A percentile compares a stretch with the other conserved stretches of the same genome.
These are phyloP conservation scores for Blastomyces emzantsi DNA, from an alignment of 2,329 filamentous ascomycete species.

Conservation along the genomic window DNA sequence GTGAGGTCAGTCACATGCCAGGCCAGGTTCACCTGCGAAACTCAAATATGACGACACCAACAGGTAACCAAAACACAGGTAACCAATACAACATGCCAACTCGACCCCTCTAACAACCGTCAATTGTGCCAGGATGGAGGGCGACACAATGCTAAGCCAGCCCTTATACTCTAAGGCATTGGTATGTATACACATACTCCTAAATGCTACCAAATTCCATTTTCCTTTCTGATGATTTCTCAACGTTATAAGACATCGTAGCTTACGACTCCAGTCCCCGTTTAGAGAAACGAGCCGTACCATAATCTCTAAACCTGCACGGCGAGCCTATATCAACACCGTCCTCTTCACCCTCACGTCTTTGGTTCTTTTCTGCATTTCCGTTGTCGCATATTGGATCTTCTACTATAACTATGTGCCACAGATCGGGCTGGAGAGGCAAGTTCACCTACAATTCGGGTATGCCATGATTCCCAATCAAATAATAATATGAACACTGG, in stretches of 20 bases:
- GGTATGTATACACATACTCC: constrained; percentile 3
- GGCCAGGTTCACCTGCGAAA: neutral
- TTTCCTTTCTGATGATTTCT: neutral
- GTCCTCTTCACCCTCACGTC: constrained; percentile 46
- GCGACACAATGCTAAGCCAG: constrained; percentile 6
- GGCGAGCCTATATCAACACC: constrained; percentile 55
- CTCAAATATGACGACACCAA: neutral
- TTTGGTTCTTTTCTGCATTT: constrained; percentile 48
- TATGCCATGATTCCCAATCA: constrained; percentile 26
- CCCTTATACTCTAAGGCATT: constrained; percentile 10
- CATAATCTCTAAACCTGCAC: constrained; percentile 52
- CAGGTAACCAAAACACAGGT: neutral
- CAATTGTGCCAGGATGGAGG: neutral
- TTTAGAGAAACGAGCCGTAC: constrained; percentile 47
- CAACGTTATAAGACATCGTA: constrained; percentile 32
- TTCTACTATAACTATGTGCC: constrained; percentile 65
- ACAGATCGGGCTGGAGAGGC: constrained; percentile 52
- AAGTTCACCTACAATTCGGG: constrained; percentile 59
- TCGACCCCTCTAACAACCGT: neutral
- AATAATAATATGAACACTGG: neutral
- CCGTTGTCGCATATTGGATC: constrained; percentile 52
- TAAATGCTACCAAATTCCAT: constrained; percentile 4
- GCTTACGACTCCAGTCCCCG: constrained; percentile 38
- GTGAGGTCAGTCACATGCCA: neutral
- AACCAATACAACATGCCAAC: neutral